Conservation (phyloP, 1,284 basidiomycete genomes). For the Wolfiporia cocos region DNA sequence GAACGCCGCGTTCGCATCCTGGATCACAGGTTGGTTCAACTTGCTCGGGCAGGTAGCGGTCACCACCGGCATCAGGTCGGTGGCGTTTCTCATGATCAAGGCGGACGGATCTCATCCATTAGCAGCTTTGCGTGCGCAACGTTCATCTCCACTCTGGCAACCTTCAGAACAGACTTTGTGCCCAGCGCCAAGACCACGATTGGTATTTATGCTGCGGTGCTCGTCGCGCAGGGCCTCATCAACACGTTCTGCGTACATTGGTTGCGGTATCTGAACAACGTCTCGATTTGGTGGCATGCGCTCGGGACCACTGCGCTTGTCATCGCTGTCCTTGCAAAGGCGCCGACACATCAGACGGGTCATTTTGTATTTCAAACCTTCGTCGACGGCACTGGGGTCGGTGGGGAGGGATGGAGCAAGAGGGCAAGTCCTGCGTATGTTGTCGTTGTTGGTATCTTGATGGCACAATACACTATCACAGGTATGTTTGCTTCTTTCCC, state of each 20-base stretch:
- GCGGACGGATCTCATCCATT: background rate
- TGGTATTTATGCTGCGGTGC: conserved; percentile 67
- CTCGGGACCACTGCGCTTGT: conserved; percentile 60
- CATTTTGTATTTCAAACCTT: conserved; percentile 67
- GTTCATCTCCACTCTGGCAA: conserved; percentile 59
- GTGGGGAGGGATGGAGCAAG: conserved; percentile 58
- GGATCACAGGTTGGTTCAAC: conserved; percentile 75
- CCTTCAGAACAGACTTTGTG: conserved; percentile 51
- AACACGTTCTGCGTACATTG: conserved; percentile 69
- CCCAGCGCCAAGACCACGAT: conserved; percentile 55
- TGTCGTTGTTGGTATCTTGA: conserved; percentile 60
- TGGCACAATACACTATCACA: conserved; percentile 68
- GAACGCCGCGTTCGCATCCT: conserved; percentile 56
- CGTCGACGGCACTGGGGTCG: conserved; percentile 59
- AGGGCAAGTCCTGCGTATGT: conserved; percentile 68
- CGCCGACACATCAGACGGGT: conserved; percentile 61
- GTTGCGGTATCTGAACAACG: conserved; percentile 62
- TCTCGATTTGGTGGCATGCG: conserved; percentile 71
- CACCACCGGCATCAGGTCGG: conserved; percentile 64
- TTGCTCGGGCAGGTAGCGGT: conserved; percentile 71
- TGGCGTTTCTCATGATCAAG: background rate
- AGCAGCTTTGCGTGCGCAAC: conserved; percentile 61
- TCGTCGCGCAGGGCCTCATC: conserved; percentile 60
- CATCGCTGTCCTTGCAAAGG: conserved; percentile 62
- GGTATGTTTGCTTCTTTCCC: conserved; percentile 29